A percentile compares a stretch with the other conserved stretches of the same genome.
Conservation (phyloP, 2,329 filamentous ascomycete genomes). For the Aspergillus udagawae region DNA sequence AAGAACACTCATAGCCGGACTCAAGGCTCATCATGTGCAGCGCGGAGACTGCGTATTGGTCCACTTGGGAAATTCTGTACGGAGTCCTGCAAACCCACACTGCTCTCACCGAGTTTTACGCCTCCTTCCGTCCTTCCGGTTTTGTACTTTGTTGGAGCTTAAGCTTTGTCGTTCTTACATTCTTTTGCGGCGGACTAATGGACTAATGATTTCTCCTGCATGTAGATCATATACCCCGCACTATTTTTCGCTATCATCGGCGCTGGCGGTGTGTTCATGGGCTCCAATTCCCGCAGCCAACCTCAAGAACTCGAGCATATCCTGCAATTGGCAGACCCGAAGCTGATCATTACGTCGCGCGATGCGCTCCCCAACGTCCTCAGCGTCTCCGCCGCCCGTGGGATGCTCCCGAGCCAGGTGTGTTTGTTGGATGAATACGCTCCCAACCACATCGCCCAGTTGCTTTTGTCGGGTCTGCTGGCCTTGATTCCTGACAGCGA, state of each 20-base stretch:
- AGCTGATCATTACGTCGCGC: slow-evolving; percentile 43
- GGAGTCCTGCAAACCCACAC: slow-evolving; percentile 12
- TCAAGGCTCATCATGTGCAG: slow-evolving; percentile 35
- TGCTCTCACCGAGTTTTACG: slow-evolving; percentile 6
- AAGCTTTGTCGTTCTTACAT: neutral
- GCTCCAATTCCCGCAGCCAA: slow-evolving; percentile 49
- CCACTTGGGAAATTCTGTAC: slow-evolving; percentile 41
- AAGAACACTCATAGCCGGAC: slow-evolving; percentile 38
- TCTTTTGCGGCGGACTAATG: slow-evolving; percentile 14
- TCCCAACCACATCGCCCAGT: slow-evolving; percentile 26
- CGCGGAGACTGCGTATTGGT: slow-evolving; percentile 43
- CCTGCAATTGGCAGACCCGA: slow-evolving; percentile 41
- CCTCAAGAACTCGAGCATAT: slow-evolving; percentile 47
- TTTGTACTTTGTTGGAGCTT: neutral
- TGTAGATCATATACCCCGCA: slow-evolving; percentile 37
- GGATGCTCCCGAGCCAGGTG: slow-evolving; percentile 30
- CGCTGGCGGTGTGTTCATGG: slow-evolving; percentile 48
- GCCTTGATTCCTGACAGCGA: slow-evolving; percentile 13
- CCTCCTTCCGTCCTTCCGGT: slow-evolving; percentile 2
- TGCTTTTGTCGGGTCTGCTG: slow-evolving; percentile 23
- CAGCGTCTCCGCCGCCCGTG: slow-evolving; percentile 28
- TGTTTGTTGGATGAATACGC: slow-evolving; percentile 34
- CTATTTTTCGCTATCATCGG: slow-evolving; percentile 41
- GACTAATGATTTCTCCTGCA: neutral
- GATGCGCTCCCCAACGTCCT: slow-evolving; percentile 36